Conservation (phyloP, 768 basidiomycete species). For the Kwoniella botswanensis region DNA sequence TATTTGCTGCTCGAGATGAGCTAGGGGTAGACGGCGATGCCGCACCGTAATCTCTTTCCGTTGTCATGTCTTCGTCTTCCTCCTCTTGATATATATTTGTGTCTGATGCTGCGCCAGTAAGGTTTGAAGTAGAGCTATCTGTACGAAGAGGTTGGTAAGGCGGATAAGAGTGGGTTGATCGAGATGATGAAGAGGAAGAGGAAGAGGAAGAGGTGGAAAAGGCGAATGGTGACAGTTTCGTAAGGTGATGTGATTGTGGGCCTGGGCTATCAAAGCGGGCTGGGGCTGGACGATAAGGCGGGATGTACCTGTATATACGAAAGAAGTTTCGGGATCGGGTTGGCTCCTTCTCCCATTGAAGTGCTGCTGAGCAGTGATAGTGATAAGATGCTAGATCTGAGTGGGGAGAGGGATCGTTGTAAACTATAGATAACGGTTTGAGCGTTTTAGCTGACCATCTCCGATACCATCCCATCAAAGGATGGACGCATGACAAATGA, state of each 20-base stretch:
- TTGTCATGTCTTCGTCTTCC: constrained; percentile 15
- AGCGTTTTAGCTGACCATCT: too few relatives aligned
- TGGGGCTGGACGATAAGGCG: constrained; percentile 16
- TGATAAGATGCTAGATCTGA: too few relatives aligned
- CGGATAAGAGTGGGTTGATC: not conserved
- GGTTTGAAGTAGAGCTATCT: not conserved
- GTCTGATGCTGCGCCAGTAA: not conserved
- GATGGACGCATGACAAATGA: not conserved
- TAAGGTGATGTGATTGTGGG: not conserved
- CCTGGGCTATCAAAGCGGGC: constrained; percentile 12
- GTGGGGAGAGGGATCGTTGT: too few relatives aligned
- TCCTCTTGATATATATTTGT: not conserved
- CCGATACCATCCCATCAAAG: not conserved
- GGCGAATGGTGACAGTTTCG: constrained; percentile 14
- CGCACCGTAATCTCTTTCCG: constrained; percentile 27
- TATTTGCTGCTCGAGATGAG: constrained; percentile 8
- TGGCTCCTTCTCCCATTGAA: too few relatives aligned
- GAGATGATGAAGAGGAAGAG: not conserved
- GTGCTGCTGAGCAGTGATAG: too few relatives aligned
- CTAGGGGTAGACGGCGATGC: constrained; percentile 23
- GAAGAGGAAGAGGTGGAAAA: not conserved
- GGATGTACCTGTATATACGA: not conserved
- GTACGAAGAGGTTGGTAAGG: constrained; percentile 3
- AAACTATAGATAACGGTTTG: too few relatives aligned
- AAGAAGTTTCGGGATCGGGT: too few relatives aligned